A percentile compares a stretch with the other conserved stretches of the same genome.
Evolutionary conservation across 345 rosid genomes (phyloP).

Genomic region (Arabis alpina): DNA sequence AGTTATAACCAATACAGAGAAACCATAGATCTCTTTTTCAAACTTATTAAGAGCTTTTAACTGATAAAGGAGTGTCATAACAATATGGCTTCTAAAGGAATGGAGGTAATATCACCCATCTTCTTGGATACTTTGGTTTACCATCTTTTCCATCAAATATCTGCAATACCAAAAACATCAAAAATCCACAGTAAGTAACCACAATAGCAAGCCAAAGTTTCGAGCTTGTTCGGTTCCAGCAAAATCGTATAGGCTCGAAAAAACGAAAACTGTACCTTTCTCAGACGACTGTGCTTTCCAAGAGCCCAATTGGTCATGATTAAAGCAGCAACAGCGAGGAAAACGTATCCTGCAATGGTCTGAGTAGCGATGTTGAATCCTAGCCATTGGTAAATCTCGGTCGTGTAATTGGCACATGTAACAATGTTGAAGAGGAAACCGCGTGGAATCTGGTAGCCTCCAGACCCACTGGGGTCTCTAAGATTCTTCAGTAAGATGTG

Average conservation of each 20-base stretch:
- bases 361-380: constrained; percentile 97
- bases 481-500: constrained; percentile 84
- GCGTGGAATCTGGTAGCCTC: constrained; percentile 89
- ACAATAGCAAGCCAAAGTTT: background rate
- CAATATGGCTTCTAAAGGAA: constrained; percentile 66
- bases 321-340: constrained; percentile 73
- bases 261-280: constrained; percentile 59
- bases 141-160: constrained; percentile 96
- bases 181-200: constrained; percentile 6
- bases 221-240: background rate
- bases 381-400: constrained; percentile 97
- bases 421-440: constrained; percentile 96
- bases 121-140: constrained; percentile 81
- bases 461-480: constrained; percentile 67
- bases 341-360: constrained; percentile 85
- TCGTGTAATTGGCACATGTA: constrained; percentile 96
- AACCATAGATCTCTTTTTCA: constrained; percentile 19
- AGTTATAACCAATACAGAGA: constrained; percentile 18
- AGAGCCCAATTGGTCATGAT: constrained; percentile 99
- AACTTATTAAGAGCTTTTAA: constrained; percentile 11
- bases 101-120: constrained; percentile 96
- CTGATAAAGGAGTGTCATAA: constrained; percentile 1
- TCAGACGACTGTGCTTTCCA: constrained; percentile 88
- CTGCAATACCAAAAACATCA: constrained; percentile 47
- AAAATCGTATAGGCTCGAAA: background rate